Conservation (phyloP, 192 early-diverging fungal genomes). For the Mortierella claussenii region DNA sequence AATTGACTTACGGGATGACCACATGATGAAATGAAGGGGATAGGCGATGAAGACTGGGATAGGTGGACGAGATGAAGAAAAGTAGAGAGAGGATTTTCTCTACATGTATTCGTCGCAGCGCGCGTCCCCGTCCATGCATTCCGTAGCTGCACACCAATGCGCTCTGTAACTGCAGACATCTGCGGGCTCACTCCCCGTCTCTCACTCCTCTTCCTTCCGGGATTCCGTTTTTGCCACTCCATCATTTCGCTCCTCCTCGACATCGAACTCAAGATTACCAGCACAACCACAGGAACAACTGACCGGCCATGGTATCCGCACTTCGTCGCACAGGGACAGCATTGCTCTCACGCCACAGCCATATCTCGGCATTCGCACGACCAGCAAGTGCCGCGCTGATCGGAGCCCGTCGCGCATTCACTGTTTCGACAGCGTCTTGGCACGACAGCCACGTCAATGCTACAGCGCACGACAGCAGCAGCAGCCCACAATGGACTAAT, state of each 20-base stretch:
- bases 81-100: too few relatives aligned
- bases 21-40: conserved; percentile 30
- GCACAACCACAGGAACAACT: background rate
- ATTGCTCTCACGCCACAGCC: conserved; percentile 6
- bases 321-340: conserved; percentile 1
- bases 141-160: too few relatives aligned
- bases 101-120: too few relatives aligned
- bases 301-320: background rate
- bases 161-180: too few relatives aligned
- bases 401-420: conserved; percentile 14
- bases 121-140: too few relatives aligned
- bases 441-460: background rate
- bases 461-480: background rate
- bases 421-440: conserved; percentile 17
- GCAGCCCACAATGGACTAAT: too few relatives aligned
- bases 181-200: too few relatives aligned
- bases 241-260: conserved; percentile 11
- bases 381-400: too few relatives aligned
- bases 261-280: conserved; percentile 9
- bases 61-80: too few relatives aligned
- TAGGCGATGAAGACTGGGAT: too few relatives aligned
- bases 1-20: conserved; percentile 50
- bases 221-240: background rate
- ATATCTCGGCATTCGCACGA: too few relatives aligned
- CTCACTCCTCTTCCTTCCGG: too few relatives aligned